Conservation (phyloP, 2,329 filamentous ascomycete genomes). For the Fusarium sp. region DNA sequence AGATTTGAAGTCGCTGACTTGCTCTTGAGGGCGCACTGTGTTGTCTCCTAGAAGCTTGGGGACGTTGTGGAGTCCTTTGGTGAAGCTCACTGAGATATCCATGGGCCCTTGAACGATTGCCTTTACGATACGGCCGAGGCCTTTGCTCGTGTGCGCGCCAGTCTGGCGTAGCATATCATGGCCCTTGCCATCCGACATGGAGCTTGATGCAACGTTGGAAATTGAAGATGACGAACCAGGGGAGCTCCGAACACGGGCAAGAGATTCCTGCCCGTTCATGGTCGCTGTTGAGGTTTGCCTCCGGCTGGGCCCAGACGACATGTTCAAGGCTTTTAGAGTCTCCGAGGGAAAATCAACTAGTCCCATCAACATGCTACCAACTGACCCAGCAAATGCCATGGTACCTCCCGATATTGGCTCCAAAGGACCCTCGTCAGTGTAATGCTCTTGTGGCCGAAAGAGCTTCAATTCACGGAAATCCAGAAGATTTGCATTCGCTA, state of each 20-base stretch:
- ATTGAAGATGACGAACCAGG: not conserved
- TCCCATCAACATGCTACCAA: not conserved
- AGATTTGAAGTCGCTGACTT: conserved; percentile 81
- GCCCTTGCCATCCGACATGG: conserved; percentile 13
- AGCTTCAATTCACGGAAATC: conserved; percentile 79
- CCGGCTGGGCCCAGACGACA: not conserved
- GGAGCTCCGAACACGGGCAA: not conserved
- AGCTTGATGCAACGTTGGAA: not conserved
- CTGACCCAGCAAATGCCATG: not conserved
- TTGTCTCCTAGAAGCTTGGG: conserved; percentile 88
- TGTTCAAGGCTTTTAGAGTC: not conserved
- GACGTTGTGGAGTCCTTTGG: conserved; percentile 89
- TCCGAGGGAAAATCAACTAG: not conserved
- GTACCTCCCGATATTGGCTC: not conserved
- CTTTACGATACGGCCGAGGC: conserved; percentile 77
- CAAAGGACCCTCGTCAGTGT: conserved; percentile 46
- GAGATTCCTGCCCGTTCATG: not conserved
- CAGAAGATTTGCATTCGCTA: conserved; percentile 74
- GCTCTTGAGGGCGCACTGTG: conserved; percentile 79
- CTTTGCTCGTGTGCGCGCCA: conserved; percentile 70
- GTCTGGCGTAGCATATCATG: conserved; percentile 65
- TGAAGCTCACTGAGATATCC: conserved; percentile 85
- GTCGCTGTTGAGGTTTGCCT: not conserved
- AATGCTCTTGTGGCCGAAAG: conserved; percentile 50
- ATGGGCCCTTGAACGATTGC: conserved; percentile 83